Base-by-base conservation (phyloP, 768 basidiomycete genomes). In the Sarcodon aspratus region DNA sequence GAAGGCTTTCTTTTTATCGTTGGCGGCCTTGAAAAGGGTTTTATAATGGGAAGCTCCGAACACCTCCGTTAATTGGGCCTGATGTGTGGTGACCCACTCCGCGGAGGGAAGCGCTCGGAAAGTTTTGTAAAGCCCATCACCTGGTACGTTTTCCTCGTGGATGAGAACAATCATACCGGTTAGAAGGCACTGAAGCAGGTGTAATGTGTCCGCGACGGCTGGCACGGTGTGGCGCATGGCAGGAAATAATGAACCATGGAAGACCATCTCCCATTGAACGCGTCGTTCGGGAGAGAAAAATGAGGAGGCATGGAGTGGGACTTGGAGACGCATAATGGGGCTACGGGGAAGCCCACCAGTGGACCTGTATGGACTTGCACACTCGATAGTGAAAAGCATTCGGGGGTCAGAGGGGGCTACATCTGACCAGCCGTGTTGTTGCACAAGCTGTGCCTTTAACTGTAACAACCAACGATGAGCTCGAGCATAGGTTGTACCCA, bases 211-310 rank as follows among this genome's bases (percentile, higher is more conserved):
- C 42, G 58, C 61, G 54, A 69, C 54, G 35, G 68, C 63, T 38
- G 61, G 63, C 12, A 66, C 63, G 52, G 61, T 60, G 51, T 68
- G 68, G 15, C 68, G 62, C 48, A 68, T 57, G 50, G 61, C 60
- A 21, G 64, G 63, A 57, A 69, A 69, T 47, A 66, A 58, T 36
- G 65, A 65, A 48, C 63, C 62, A 52, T 67, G 86, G 61, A 91
- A 91, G 57, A 88, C 85, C 86, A 89, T 88, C 62, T 89, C 79
- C 87, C 88, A 91, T 61, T 89, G 86, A 43, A 89, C 76, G 51
- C 85, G 78, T 55, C 87, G 70, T 61, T 90, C 85, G 9, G 85
- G 85, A 45, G 82, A 84, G 68, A 90, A 91, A 66, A 91, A 90
- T 21, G 87, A 86, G 36, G 80, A 82, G 36, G 87, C 86, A 54